Base-by-base conservation (phyloP, 306 rosid genomes). In the Cicer bijugum region DNA sequence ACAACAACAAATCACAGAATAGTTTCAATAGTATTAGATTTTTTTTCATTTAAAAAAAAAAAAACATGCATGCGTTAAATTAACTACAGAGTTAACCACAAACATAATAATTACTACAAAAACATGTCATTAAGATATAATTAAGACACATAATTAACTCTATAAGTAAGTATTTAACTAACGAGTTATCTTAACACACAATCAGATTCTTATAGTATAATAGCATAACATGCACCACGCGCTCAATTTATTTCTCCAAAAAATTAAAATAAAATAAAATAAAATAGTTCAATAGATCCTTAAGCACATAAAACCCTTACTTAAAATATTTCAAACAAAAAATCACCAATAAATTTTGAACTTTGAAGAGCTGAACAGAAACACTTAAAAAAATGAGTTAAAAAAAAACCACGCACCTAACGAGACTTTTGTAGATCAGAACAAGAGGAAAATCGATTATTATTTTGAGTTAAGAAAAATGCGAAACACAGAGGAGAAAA, bases 341-440 rank as follows among this genome's bases (percentile, higher is more conserved):
- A 43, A 16, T 52, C 58, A 61, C 64, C 28, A 57, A 70, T 45
- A 47, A 16, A 23, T 37, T 37, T 37, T 62, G 33, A 47, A 23
- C n/a, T 37, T 37, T 62, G 33, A 47, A 74, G 64, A 71, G 46
- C 75, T 43, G 45, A 63, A 71, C 28, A 53, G 33, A 37, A 61
- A 20, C 9, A 50, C 40, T 48, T 48, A 40, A 4, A 44, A 67
- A 65, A 15, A 53, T 1, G 40, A 46, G 23, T 0, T 12, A 9
- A 16, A 1, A 23, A 23, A 55, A 20, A 15, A 69, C 67, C 28
- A 46, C 71, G 75, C 65, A 89, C 90, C 92, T 71, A 67, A 65
- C 37, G 65, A 78, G 75, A 74, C 58, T 64, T 71, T 14, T 40
- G 79, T 65, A 76, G 83, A 80, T 86, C 87, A 81, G 86, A 80